Evolutionary conservation across 2,329 filamentous ascomycete genomes (phyloP), one percentile per base, ranked within the genome.

Genomic region (Ophiostoma populinum): DNA sequence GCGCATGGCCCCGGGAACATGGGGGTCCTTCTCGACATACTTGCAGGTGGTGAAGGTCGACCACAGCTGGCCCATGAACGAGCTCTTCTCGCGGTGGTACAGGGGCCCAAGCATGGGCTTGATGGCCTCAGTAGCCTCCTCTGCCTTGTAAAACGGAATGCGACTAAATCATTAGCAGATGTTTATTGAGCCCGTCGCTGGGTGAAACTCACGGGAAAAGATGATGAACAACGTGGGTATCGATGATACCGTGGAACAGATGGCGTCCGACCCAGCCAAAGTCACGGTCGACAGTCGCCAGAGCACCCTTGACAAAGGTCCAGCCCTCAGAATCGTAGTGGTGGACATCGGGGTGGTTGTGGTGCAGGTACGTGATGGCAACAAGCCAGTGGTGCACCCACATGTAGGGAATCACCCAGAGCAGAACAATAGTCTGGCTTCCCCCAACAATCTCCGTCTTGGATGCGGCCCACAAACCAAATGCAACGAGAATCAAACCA

Each of bases 371-470:
- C 46, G 86, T 95, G 56, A 95, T 94, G 55, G 86, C 85, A 46
- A 95, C 81, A 37, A 95, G 79, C 87, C 87, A 95, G 72, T 94
- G 85, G 70, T 95, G 92, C 37, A 94, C 86, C 87, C 87, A 94
- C 41, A 94, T 66, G 57, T 95, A 98, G 26, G 90, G 90, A 38
- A 92, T 54, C 51, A 86, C 74, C 63, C 95, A 98, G 86, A 90
- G 94, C 43, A 95, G 78, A 41, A 80, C 60, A 54, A 95, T 65
- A 63, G 94, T 95, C 52, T 64, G 55, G 66, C 76, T 87, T 51
- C 90, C 90, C 13, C 33, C 33, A 38, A 67, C 70, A n/a, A 32
- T n/a, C 2, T 8, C 15, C 5, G 30, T 32, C 13, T 32, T 32
- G 13, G 30, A 32, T 7, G 30, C 30, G 2, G 15, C n/a, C n/a